Conservation (phyloP, 2,329 filamentous ascomycete species). For the Boeremia exigua region DNA sequence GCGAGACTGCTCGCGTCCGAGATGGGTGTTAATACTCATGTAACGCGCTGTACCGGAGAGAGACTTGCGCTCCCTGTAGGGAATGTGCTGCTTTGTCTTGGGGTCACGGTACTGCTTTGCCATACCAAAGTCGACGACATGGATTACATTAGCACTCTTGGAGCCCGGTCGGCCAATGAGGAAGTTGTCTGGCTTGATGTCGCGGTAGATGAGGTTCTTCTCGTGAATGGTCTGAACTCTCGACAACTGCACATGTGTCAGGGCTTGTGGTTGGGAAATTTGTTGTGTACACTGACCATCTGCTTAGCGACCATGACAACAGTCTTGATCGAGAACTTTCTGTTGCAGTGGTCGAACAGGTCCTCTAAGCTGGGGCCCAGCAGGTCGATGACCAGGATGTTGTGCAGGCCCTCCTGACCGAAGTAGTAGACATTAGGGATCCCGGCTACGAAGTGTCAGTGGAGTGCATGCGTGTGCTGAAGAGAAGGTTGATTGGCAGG, state of each 20-base stretch:
- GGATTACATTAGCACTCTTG: slow-evolving; percentile 96
- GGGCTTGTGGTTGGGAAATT: neutral
- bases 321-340: slow-evolving; percentile 94
- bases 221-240: slow-evolving; percentile 95
- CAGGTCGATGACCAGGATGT: slow-evolving; percentile 97
- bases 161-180: slow-evolving; percentile 90
- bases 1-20: slow-evolving; percentile 93
- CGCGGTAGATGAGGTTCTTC: slow-evolving; percentile 98
- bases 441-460: slow-evolving; percentile 68
- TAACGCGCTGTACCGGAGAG: slow-evolving; percentile 95
- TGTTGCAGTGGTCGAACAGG: slow-evolving; percentile 95
- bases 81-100: slow-evolving; percentile 98
- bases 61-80: slow-evolving; percentile 95
- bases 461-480: neutral
- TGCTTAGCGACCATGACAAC: slow-evolving; percentile 99
- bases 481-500: neutral
- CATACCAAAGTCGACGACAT: slow-evolving; percentile 99
- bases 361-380: slow-evolving; percentile 95
- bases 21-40: slow-evolving; percentile 99
- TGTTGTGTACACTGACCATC: slow-evolving; percentile 72
- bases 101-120: slow-evolving; percentile 99
- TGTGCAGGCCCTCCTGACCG: slow-evolving; percentile 96
- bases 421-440: slow-evolving; percentile 99
- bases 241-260: slow-evolving; percentile 67
- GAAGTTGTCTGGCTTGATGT: slow-evolving; percentile 99